Conservation (phyloP, 768 basidiomycete genomes). For the Mycena alexandri region DNA sequence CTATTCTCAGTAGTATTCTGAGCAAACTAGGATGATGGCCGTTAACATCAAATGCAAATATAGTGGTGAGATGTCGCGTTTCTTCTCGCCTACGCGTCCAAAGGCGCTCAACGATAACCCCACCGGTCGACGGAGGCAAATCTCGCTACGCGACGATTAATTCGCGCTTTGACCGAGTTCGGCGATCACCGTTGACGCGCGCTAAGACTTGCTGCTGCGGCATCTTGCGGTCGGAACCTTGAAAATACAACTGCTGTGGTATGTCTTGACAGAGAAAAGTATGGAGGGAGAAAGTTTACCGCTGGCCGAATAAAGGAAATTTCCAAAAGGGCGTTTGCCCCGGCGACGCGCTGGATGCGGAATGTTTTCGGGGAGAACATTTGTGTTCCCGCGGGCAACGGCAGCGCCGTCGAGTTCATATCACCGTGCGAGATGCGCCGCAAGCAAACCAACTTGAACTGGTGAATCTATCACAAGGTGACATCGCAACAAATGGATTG, state of each 20-base stretch:
- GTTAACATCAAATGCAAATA: conserved; percentile 1
- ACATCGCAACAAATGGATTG: conserved; percentile 30
- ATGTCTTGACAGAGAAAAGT: conserved; percentile 1
- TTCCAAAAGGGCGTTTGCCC: conserved; percentile 18
- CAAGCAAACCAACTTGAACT: not conserved
- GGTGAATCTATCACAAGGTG: conserved; percentile 1
- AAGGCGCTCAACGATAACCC: not conserved
- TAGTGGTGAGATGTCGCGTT: conserved; percentile 19
- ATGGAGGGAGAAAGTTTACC: not conserved
- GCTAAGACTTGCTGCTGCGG: not conserved
- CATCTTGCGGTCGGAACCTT: not conserved
- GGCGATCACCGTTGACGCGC: not conserved
- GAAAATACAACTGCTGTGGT: not conserved
- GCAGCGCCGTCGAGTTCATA: not conserved
- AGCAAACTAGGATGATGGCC: too few relatives aligned
- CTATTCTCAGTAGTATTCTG: too few relatives aligned
- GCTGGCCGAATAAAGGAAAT: conserved; percentile 25
- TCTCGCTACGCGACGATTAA: conserved; percentile 9
- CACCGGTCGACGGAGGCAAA: conserved; percentile 1
- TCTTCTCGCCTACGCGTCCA: conserved; percentile 10
- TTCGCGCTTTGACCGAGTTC: conserved; percentile 28
- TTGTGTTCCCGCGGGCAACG: not conserved
- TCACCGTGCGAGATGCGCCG: conserved; percentile 12
- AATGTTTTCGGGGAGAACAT: not conserved
- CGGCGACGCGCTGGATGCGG: too few relatives aligned